A percentile compares a stretch with the other conserved stretches of the same genome.
These are phyloP conservation scores for Stramenopiles sp. DNA, from an alignment of 352 stramenopile species.

Conservation along the genomic window DNA sequence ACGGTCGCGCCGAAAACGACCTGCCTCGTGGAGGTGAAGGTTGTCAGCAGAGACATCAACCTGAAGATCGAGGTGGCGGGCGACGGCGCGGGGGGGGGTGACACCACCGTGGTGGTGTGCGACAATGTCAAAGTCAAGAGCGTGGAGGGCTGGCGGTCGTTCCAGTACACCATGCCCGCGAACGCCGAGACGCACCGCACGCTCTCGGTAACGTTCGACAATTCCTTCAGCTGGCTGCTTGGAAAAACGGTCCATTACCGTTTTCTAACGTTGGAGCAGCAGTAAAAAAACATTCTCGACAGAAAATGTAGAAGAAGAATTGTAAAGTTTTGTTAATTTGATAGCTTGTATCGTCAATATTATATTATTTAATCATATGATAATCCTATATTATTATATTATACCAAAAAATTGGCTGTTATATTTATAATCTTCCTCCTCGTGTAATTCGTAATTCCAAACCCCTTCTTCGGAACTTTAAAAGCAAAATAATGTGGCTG, in stretches of 20 bases:
- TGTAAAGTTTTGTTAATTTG: no score
- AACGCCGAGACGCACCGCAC: not conserved
- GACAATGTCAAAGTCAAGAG: not conserved
- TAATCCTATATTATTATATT: no score
- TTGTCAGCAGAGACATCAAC: slow-evolving; percentile 1
- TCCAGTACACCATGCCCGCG: not conserved
- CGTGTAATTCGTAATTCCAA: no score
- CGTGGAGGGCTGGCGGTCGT: not conserved
- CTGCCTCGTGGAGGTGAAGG: not conserved
- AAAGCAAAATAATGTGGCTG: no score
- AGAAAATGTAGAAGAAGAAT: no score
- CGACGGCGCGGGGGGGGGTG: not conserved
- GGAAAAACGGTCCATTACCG: not conserved
- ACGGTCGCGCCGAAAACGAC: not conserved
- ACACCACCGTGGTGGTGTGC: not conserved
- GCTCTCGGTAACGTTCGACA: not conserved
- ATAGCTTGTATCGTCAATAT: no score
- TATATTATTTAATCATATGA: no score
- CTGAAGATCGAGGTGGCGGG: not conserved
- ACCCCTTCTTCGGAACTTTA: no score
- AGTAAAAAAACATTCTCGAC: no score
- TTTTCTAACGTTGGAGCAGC: not conserved
- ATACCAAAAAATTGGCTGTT: no score
- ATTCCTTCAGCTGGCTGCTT: not conserved
- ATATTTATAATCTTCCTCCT: no score